phyloP scores from a whole-genome alignment of 2,329 filamentous ascomycete genomes.

The Sclerotinia sclerotiorum region DNA sequence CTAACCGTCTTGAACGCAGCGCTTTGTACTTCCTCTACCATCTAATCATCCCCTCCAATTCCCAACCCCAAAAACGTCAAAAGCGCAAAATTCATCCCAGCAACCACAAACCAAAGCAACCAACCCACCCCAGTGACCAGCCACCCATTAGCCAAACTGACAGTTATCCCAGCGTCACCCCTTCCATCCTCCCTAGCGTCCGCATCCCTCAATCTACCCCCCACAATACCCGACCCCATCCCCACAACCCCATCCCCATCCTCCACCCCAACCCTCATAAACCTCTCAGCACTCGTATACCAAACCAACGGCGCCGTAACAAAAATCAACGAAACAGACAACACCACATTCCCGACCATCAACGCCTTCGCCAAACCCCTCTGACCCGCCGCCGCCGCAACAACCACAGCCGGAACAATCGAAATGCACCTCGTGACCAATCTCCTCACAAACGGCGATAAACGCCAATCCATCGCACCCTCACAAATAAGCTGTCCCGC shows the following conservation, averaged over 20 bases:
- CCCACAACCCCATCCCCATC: constrained; percentile 18
- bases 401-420: constrained; percentile 77
- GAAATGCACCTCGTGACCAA: constrained; percentile 75
- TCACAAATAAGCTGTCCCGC: constrained; percentile 84
- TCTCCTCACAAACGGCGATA: constrained; percentile 74
- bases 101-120: constrained; percentile 70
- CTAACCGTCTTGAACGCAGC: no score
- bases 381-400: constrained; percentile 72
- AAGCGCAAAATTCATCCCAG: constrained; percentile 72
- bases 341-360: constrained; percentile 71
- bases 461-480: constrained; percentile 71
- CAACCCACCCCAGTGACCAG: constrained; percentile 55
- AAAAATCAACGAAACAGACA: constrained; percentile 79
- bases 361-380: constrained; percentile 68
- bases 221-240: constrained; percentile 11
- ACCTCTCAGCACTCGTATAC: constrained; percentile 74
- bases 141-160: constrained; percentile 68
- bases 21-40: not conserved
- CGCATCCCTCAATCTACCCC: not conserved
- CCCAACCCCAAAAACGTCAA: constrained; percentile 60
- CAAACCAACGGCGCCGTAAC: constrained; percentile 77
- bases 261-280: constrained; percentile 60
- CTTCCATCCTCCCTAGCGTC: constrained; percentile 32
- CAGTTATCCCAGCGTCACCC: constrained; percentile 33
- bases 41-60: constrained; percentile 20